Conservation (phyloP, 192 early-diverging fungal genomes). For the Coemansia sp. region DNA sequence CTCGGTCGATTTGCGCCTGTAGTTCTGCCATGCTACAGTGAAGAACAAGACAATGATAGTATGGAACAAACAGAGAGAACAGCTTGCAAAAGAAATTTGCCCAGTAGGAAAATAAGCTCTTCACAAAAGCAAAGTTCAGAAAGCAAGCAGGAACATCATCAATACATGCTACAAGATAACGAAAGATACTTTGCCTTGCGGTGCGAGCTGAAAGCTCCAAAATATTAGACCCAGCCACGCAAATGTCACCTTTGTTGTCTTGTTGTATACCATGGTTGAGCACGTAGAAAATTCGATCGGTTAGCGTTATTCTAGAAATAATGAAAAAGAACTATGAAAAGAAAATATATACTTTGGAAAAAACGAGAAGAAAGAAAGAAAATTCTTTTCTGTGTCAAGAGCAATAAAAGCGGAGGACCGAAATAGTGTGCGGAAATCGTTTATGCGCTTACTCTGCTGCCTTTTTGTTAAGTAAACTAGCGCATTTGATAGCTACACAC, state of each 20-base stretch:
- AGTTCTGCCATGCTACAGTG: conserved; percentile 55
- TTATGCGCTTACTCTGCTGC: too few species aligned
- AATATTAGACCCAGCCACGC: conserved; percentile 53
- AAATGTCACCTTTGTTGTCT: conserved; percentile 36
- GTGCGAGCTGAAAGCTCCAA: conserved; percentile 56
- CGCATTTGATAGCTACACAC: too few species aligned
- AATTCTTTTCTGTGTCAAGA: background rate
- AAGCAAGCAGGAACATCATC: background rate
- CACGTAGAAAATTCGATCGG: background rate
- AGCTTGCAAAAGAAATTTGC: background rate
- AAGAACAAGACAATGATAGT: background rate
- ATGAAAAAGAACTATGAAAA: conserved; percentile 4
- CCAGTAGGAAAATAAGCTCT: conserved; percentile 21
- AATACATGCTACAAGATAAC: background rate
- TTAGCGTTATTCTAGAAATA: background rate
- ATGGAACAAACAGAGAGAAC: background rate
- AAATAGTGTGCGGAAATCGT: too few species aligned
- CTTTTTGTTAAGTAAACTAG: too few species aligned
- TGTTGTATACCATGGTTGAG: conserved; percentile 44
- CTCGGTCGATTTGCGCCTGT: conserved; percentile 47
- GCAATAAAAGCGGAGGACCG: background rate
- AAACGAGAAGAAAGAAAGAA: background rate
- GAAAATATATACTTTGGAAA: background rate
- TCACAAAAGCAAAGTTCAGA: conserved; percentile 1
- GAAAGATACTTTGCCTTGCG: conserved; percentile 50